Conservation (phyloP, 805 yeast species). For the Soucietia sequanensis region DNA sequence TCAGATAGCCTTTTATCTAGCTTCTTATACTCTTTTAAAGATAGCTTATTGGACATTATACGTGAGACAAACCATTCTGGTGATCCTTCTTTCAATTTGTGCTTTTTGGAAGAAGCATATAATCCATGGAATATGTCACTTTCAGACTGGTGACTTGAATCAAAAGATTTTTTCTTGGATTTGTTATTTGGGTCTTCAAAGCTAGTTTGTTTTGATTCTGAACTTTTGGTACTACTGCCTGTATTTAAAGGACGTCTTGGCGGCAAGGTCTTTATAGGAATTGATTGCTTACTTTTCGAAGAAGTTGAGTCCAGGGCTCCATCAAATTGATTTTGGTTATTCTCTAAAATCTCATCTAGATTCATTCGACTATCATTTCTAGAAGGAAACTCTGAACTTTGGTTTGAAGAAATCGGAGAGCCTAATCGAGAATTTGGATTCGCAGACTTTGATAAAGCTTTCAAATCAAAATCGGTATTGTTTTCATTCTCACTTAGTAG, state of each 20-base stretch:
- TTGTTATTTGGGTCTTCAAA: conserved; percentile 3
- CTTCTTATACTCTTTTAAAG: conserved; percentile 31
- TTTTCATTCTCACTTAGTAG: conserved; percentile 40
- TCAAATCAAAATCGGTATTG: conserved; percentile 35
- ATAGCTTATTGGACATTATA: conserved; percentile 32
- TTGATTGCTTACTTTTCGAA: not conserved
- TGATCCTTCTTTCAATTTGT: conserved; percentile 34
- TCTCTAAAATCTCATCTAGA: not conserved
- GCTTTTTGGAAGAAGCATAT: conserved; percentile 15
- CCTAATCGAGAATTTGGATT: not conserved
- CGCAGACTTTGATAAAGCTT: conserved; percentile 11
- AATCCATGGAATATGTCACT: conserved; percentile 7
- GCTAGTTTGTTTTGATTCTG: not conserved
- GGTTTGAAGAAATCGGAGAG: not conserved
- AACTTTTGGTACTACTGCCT: not conserved
- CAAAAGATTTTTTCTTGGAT: conserved; percentile 10
- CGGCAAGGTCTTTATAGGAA: too few relatives aligned
- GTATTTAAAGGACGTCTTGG: too few relatives aligned
- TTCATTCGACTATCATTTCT: not conserved
- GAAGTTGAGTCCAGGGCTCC: not conserved
- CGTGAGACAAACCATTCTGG: conserved; percentile 42
- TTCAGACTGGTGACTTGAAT: conserved; percentile 4
- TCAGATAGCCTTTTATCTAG: conserved; percentile 32
- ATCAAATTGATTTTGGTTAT: too few relatives aligned
- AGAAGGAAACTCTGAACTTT: not conserved